These are phyloP conservation scores for Avicennia marina DNA, from an alignment of 257 asterid species.

Conservation along the genomic window DNA sequence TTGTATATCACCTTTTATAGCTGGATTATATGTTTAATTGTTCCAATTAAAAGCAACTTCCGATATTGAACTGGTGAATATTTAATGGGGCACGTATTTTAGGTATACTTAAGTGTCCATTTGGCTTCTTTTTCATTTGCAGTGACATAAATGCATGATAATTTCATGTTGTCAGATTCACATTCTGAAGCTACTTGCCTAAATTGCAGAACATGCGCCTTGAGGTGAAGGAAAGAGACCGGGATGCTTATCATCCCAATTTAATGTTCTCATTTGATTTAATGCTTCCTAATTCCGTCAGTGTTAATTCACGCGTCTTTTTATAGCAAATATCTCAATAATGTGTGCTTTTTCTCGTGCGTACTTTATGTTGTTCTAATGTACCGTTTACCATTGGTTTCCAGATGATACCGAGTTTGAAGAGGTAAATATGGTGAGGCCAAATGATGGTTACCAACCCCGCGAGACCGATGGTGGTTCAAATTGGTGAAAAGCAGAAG, in stretches of 20 bases:
- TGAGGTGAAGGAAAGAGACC: not conserved
- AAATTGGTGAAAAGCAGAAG: slow-evolving; percentile 31
- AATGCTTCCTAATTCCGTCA: not conserved
- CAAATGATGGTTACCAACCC: slow-evolving; percentile 44
- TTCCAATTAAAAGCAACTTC: no score
- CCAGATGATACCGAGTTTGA: slow-evolving; percentile 69
- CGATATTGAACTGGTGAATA: no score
- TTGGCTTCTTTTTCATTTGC: not conserved
- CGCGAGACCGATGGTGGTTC: slow-evolving; percentile 49
- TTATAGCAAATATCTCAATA: not conserved
- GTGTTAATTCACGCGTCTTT: no score
- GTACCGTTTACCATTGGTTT: not conserved
- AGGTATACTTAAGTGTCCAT: not conserved
- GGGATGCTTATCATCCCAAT: not conserved
- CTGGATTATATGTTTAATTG: no score
- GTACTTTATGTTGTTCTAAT: not conserved
- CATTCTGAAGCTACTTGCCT: not conserved
- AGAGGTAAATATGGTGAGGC: slow-evolving; percentile 55
- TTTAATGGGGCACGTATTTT: not conserved
- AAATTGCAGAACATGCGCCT: not conserved
- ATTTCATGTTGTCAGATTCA: not conserved
- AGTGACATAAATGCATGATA: not conserved
- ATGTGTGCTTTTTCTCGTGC: not conserved
- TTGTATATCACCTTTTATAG: no score
- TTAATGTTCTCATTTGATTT: slow-evolving; percentile 4